Percentiles rank a stretch among this genome's conserved stretches.
Conservation (phyloP, 805 yeast genomes). For the Saccharomyces kudriavzevii region DNA sequence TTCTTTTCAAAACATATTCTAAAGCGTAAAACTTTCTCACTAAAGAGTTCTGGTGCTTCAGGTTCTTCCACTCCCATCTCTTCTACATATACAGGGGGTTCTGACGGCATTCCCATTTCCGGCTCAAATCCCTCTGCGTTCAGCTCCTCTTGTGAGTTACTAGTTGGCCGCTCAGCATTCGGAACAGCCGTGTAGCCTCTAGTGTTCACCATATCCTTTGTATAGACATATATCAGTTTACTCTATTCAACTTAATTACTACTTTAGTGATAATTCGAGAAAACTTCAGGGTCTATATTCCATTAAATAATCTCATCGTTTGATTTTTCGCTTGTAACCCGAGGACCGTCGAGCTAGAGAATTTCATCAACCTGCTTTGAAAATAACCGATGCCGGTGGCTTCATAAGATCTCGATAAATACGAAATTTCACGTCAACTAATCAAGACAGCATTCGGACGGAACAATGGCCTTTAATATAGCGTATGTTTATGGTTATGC, state of each 20-base stretch:
- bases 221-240: not conserved
- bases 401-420: not conserved
- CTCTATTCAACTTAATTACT: not conserved
- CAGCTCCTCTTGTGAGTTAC: not conserved
- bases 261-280: not conserved
- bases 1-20: conserved; percentile 22
- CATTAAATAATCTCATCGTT: not conserved
- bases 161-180: not conserved
- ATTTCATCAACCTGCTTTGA: not conserved
- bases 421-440: not conserved
- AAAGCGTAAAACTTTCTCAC: conserved; percentile 12
- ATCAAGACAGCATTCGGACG: not conserved
- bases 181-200: not conserved
- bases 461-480: not conserved
- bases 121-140: not conserved
- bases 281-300: not conserved
- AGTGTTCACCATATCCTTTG: not conserved
- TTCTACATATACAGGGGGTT: conserved; percentile 20
- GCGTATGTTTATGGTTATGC: conserved; percentile 4
- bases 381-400: not conserved
- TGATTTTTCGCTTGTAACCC: not conserved
- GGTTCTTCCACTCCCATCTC: conserved; percentile 40
- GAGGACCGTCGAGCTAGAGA: not conserved
- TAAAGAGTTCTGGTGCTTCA: not conserved
- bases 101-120: conserved; percentile 13